Conservation (phyloP, 495 filamentous ascomycete genomes). For the Penicillium ucsense region DNA sequence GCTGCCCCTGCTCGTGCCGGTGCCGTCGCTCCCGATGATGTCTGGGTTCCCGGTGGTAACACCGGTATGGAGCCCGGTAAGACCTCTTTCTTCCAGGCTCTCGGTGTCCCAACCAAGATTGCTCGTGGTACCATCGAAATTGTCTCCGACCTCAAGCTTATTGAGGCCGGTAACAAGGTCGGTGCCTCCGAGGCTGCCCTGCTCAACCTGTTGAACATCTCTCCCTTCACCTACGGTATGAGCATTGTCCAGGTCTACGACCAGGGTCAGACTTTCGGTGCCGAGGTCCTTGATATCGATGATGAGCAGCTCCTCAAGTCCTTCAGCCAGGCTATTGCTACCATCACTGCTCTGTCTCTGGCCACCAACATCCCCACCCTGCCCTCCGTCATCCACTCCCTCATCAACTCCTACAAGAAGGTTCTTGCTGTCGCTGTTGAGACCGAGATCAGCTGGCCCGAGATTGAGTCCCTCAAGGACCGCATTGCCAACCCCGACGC, state of each 20-base stretch:
- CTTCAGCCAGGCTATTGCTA: constrained; percentile 71
- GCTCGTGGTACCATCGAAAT: constrained; percentile 99
- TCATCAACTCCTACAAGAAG: constrained; percentile 98
- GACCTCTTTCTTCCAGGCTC: constrained; percentile 99
- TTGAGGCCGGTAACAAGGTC: constrained; percentile 87
- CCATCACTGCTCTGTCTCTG: constrained; percentile 84
- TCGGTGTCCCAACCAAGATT: constrained; percentile 99
- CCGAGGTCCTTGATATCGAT: constrained; percentile 80
- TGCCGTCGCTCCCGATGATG: constrained; percentile 85
- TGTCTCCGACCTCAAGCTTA: constrained; percentile 92
- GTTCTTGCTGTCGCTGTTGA: constrained; percentile 79
- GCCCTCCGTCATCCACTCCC: constrained; percentile 89
- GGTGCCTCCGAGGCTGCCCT: constrained; percentile 97
- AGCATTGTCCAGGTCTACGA: constrained; percentile 92
- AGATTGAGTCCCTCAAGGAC: constrained; percentile 96
- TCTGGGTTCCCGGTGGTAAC: constrained; percentile 90
- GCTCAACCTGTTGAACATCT: constrained; percentile 99
- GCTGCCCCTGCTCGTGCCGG: constrained; percentile 95
- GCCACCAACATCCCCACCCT: constrained; percentile 90
- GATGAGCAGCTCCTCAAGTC: constrained; percentile 83
- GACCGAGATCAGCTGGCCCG: constrained; percentile 90
- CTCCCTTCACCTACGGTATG: constrained; percentile 99
- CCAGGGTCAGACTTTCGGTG: constrained; percentile 79
- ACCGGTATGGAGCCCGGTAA: constrained; percentile 99
- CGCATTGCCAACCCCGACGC: constrained; percentile 97